These are phyloP conservation scores for Paxillus involutus DNA, from an alignment of 768 basidiomycete genomes.

Conservation along the genomic window DNA sequence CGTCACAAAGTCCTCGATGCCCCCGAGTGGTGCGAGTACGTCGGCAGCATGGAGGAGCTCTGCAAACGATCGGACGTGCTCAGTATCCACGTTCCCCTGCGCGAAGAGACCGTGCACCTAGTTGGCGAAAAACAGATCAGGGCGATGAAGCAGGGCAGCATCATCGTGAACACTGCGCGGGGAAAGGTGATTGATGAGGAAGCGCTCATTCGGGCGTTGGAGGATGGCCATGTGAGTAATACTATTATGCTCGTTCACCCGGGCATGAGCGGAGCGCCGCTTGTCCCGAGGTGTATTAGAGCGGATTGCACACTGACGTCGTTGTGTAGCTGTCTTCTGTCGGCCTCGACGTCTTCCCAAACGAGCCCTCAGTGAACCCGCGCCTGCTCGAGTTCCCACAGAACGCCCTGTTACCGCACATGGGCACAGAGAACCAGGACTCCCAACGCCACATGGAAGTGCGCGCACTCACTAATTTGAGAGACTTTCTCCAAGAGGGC, in stretches of 20 bases:
- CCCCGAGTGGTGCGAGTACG: conserved; percentile 78
- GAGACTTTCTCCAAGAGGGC: conserved; percentile 65
- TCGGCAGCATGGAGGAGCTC: conserved; percentile 61
- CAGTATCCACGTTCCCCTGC: conserved; percentile 83
- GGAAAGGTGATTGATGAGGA: conserved; percentile 89
- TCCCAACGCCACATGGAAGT: conserved; percentile 82
- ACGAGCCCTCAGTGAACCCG: conserved; percentile 81
- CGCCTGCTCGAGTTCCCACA: conserved; percentile 79
- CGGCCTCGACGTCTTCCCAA: conserved; percentile 84
- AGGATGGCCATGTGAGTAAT: conserved; percentile 79
- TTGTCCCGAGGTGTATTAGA: conserved; percentile 3
- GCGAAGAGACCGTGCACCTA: conserved; percentile 67
- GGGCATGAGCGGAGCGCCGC: background rate
- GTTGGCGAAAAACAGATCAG: conserved; percentile 78
- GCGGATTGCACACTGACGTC: too few relatives aligned
- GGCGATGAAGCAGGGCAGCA: conserved; percentile 70
- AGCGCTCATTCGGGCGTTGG: conserved; percentile 81
- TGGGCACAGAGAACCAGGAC: conserved; percentile 88
- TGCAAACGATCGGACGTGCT: conserved; percentile 76
- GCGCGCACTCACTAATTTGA: conserved; percentile 76
- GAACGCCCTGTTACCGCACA: conserved; percentile 85
- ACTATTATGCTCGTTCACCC: background rate
- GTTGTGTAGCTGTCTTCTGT: conserved; percentile 64
- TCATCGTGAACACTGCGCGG: conserved; percentile 87
- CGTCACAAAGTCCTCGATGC: conserved; percentile 55